Percentiles rank a stretch among this genome's conserved stretches.
Evolutionary conservation across 768 basidiomycete species (phyloP).

Genomic region (Mycena maculata): DNA sequence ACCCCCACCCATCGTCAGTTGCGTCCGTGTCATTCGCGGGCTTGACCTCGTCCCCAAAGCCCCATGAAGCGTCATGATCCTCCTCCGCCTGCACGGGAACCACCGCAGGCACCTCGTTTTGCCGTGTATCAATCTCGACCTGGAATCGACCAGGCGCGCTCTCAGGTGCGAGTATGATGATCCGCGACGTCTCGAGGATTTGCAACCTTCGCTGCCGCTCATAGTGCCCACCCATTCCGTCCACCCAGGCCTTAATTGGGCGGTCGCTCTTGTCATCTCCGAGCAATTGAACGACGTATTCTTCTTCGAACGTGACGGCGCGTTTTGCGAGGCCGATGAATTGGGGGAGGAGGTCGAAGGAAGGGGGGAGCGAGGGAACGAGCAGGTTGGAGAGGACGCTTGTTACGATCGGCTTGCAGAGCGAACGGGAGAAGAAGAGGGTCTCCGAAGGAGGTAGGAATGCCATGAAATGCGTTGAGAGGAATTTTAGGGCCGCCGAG

Average conservation of each 20-base stretch:
- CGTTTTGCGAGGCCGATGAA: slow-evolving; percentile 68
- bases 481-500: slow-evolving; percentile 69
- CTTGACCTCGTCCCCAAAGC: slow-evolving; percentile 62
- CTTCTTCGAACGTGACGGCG: slow-evolving; percentile 77
- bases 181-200: slow-evolving; percentile 73
- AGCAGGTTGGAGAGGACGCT: slow-evolving; percentile 76
- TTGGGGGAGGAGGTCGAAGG: slow-evolving; percentile 65
- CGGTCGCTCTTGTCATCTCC: slow-evolving; percentile 60
- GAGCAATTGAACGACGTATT: slow-evolving; percentile 61
- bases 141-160: slow-evolving; percentile 54
- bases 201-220: slow-evolving; percentile 77
- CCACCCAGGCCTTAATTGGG: slow-evolving; percentile 75
- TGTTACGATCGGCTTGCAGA: slow-evolving; percentile 70
- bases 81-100: slow-evolving; percentile 47
- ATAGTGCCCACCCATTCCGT: slow-evolving; percentile 78
- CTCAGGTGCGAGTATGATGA: slow-evolving; percentile 59
- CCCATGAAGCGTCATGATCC: slow-evolving; percentile 59
- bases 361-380: slow-evolving; percentile 75
- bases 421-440: slow-evolving; percentile 61
- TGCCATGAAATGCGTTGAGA: slow-evolving; percentile 67
- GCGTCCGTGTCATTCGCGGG: slow-evolving; percentile 41
- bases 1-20: slow-evolving; percentile 61
- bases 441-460: slow-evolving; percentile 61
- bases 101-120: slow-evolving; percentile 45
- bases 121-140: slow-evolving; percentile 51